Evolutionary conservation across 495 filamentous ascomycete genomes (phyloP).

Genomic region (Parmelia sp.): DNA sequence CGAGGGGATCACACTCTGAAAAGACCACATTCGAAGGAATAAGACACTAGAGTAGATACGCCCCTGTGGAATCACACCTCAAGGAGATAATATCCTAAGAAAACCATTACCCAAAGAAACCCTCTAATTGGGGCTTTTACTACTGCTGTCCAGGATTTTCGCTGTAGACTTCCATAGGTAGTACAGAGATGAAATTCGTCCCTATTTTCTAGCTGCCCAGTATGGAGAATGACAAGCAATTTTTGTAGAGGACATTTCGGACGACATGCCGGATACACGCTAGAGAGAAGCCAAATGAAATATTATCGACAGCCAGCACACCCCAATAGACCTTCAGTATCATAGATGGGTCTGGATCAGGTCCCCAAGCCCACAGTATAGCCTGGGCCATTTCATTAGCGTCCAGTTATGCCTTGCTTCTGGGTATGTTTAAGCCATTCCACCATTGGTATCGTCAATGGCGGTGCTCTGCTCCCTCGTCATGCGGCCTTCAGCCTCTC

Average conservation of each 20-base stretch:
- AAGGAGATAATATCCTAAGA: too few relatives aligned
- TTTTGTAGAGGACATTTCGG: neutral
- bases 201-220: too few relatives aligned
- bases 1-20: too few relatives aligned
- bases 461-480: conserved; percentile 56
- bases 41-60: too few relatives aligned
- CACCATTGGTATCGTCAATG: conserved; percentile 43
- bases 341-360: neutral
- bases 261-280: conserved; percentile 3
- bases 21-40: too few relatives aligned
- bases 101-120: too few relatives aligned
- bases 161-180: too few relatives aligned
- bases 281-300: conserved; percentile 15
- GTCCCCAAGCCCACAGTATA: neutral
- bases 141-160: too few relatives aligned
- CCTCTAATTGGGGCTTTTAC: too few relatives aligned
- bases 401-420: too few relatives aligned
- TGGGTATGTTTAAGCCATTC: conserved; percentile 25
- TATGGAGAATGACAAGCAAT: neutral
- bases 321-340: neutral
- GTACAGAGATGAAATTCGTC: too few relatives aligned
- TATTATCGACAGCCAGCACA: conserved; percentile 10
- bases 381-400: neutral
- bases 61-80: too few relatives aligned
- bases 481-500: conserved; percentile 86